Base-by-base conservation (phyloP, 257 asterid species). In the Jacaranda mimosifolia region DNA sequence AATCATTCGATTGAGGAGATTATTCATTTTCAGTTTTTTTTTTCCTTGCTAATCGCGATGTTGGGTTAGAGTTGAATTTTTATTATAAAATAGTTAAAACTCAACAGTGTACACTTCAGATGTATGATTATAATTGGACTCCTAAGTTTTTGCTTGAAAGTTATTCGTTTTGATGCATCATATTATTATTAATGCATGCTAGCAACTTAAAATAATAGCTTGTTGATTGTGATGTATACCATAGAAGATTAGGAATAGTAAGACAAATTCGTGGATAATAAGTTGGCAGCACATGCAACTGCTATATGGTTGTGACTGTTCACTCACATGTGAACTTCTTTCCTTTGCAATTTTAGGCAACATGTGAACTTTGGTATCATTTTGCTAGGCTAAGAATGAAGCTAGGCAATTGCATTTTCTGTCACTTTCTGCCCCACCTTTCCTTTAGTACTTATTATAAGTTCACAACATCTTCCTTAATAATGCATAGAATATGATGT, bases 361-460 rank as follows among this genome's bases (percentile, higher is more conserved):
- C 79, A 67, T 59, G 74, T 59, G 77, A 67, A 74, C 74, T 67
- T 67, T 40, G 42, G 7, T 35, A 71, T 32, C 15, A 53, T 71
- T 6, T 49, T 74, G 63, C 63, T 48, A 32, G 46, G 52, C 68
- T 56, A 68, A 43, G 58, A 5, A 43, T 75, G 32, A 55, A 13
- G 10, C 46, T 21, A 12, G 74, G 66, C 6, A 52, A 62, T 46
- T 32, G 14, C 17, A 39, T 75, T 21, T 69, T 49, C 52, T 14
- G 48, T 15, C 13, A 13, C 13, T 76, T 18, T 76, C 8, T 18
- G 43, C 14, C 19, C 58, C 35, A 4, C 45, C 7, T 60, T 63
- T 35, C 75, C 68, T 39, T 42, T 17, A 38, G 71, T 74, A 21
- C 73, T 71, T 75, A 38, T 72, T 75, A 36, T 64, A 9, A 15